Evolutionary conservation across 106 monocot species (phyloP), one percentile per base, ranked within the genome.

Genomic region (Phalaenopsis equestris): DNA sequence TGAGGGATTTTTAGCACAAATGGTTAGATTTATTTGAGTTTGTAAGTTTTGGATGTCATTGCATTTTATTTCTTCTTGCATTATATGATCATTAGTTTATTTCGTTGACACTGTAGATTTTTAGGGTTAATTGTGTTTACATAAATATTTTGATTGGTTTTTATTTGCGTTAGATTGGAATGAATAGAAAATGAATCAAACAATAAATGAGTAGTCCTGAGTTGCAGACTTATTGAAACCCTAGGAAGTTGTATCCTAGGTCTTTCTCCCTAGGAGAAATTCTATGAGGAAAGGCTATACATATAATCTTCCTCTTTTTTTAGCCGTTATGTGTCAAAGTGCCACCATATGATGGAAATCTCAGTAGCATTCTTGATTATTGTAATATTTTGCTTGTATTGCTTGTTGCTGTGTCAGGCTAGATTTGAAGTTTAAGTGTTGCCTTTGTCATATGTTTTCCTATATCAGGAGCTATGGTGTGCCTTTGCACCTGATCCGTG

Each of bases 401-500:
- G 0, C 7, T 70, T 36, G 2, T 70, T 36, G n/a, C 68, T 38
- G 14, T 12, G 7, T 70, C 37, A 70, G 38, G 38, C 38, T 70
- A 5, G 12, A 70, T 70, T 36, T 70, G 24, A 2, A 70, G 68
- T 70, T 70, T n/a, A 58, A 30, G 30, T 30, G 30, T 30, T 30
- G 58, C 21, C 19, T 58, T 58, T 58, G 58, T 36, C 37, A 24
- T 70, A 3, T 70, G 3, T 15, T 78, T 3, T 61, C 58, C 39
- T 77, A 43, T 61, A 48, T 82, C 46, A 97, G 97, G 90, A 94
- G 82, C 75, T 90, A 94, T 85, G 92, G 92, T 79, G 82, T 94
- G 17, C 97, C 97, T 37, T 38, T 97, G 67, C 97, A 97, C 89
- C 90, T 97, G 86, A 97, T 97, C 38, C 94, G 94, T 58, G 97